Base-by-base conservation (phyloP, 352 stramenopile genomes). In the Phytophthora fragariae region DNA sequence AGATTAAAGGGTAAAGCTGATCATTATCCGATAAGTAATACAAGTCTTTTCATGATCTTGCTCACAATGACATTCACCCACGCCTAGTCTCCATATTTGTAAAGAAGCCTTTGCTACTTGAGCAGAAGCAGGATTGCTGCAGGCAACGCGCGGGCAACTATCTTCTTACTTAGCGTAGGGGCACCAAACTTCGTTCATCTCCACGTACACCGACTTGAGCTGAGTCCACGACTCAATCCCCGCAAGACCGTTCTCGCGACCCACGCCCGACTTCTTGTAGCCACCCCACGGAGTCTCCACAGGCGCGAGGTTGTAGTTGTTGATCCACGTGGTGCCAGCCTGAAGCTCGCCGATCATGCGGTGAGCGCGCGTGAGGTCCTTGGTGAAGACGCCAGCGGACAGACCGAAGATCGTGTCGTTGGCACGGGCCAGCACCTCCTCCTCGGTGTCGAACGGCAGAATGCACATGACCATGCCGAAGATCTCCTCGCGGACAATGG, bases 241-340 rank as follows among this genome's bases (percentile, higher is more conserved):
- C 1, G 88, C 86, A 14, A 92, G 70, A 7, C 96, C 95, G 69
- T 98, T 98, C 74, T 99, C 96, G 50, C 93, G 89, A 12, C 96
- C 96, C 7, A 99, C 72, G 0, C 97, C 97, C 15, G 90, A 98
- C 50, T 92, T 77, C 82, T 98, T 98, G 72, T 85, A 92, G 10
- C 95, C 95, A 31, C 94, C 94, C 91, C 93, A 99, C 9, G 94
- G 91, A 1, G 93, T 88, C 65, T 94, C 82, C 31, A 91, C 84
- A 5, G 91, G 91, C n/a, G 87, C 78, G 10, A 97, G 82, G 65
- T 97, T 96, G 85, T 97, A 97, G 74, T 94, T 94, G 79, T 97
- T 97, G 68, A 97, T 92, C 89, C 89, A 97, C 35, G 86, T 84
- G 9, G 90, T 96, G 33, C 92, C 92, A 14, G 84, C 88, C 56